Evolutionary conservation across 2,329 filamentous ascomycete genomes (phyloP), one percentile per base, ranked within the genome.

Genomic region (Scedosporium dehoogii): DNA sequence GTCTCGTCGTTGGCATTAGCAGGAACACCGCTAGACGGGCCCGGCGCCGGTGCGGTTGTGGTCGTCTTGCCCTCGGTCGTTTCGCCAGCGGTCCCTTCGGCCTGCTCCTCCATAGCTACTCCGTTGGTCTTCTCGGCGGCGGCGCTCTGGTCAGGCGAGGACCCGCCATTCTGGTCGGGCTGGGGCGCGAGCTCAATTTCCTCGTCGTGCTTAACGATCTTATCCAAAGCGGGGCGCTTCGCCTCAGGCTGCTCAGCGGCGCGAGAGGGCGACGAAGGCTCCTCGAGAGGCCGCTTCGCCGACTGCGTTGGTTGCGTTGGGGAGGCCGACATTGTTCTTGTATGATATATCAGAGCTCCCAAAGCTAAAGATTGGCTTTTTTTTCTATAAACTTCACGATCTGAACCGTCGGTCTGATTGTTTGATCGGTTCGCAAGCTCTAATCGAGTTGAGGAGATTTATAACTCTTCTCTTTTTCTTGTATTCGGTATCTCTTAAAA

Each of bases 161-260:
- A 53, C 16, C 57, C 58, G 18, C 58, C 73, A 65, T 76, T 75
- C 69, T 74, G 73, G 44, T 74, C 75, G 38, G 71, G 68, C 27
- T 73, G 71, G 62, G 73, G 74, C 63, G 73, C 69, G 61, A 78
- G 81, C 63, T 82, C 79, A 44, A 71, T 70, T 65, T 83, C 80
- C 62, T 85, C 81, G 27, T 83, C 86, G 62, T 85, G 87, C 74
- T 89, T 91, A 69, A 89, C 82, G 68, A 92, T 82, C 80, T 97
- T 99, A 78, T 97, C 93, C 66, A 99, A 85, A 46, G 94, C 94
- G 58, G 91, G 94, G 68, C 94, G 90, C 80, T 99, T 99, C 66
- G 94, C 94, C 69, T 99, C 94, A 61, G 96, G 94, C 74, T 97
- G 92, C 70, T 97, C 94, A 73, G 85, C 91, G 46, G 89, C 88